Evolutionary conservation across 768 basidiomycete species (phyloP).

Genomic region (Xanthoconium stramineum): DNA sequence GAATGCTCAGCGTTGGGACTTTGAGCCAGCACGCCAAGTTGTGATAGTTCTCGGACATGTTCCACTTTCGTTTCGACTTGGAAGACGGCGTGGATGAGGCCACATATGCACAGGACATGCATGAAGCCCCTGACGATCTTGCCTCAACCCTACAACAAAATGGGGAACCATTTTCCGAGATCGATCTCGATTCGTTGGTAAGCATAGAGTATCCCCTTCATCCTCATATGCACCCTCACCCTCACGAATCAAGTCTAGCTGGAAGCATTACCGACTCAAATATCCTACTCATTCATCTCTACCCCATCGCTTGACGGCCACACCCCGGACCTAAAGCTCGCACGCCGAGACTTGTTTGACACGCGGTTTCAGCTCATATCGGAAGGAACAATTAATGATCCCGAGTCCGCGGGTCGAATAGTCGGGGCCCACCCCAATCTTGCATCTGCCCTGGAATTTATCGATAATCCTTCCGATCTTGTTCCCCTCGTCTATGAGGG

Average conservation of each 20-base stretch:
- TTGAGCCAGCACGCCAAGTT: not conserved
- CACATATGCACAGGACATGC: slow-evolving; percentile 5
- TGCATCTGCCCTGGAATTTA: slow-evolving; percentile 50
- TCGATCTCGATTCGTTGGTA: slow-evolving; percentile 32
- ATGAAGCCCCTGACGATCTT: not conserved
- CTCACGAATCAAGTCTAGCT: slow-evolving; percentile 46
- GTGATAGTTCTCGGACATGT: slow-evolving; percentile 23
- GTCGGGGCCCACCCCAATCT: not conserved
- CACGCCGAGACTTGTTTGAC: slow-evolving; percentile 89
- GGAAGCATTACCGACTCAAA: slow-evolving; percentile 59
- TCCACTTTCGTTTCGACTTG: slow-evolving; percentile 56
- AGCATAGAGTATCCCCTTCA: slow-evolving; percentile 10
- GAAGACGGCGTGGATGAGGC: slow-evolving; percentile 40
- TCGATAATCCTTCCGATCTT: slow-evolving; percentile 86
- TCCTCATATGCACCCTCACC: not conserved
- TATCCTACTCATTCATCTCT: slow-evolving; percentile 77
- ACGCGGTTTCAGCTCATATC: slow-evolving; percentile 92
- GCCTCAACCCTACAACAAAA: not conserved
- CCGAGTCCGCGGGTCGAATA: slow-evolving; percentile 23
- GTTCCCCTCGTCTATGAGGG: slow-evolving; percentile 94
- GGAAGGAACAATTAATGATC: slow-evolving; percentile 39
- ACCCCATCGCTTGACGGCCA: slow-evolving; percentile 42
- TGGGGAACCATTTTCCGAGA: slow-evolving; percentile 25
- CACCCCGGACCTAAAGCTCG: slow-evolving; percentile 36
- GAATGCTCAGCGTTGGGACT: not conserved